phyloP scores from a whole-genome alignment of 73 alveolate species.

The Paramecium tetraurelia region DNA sequence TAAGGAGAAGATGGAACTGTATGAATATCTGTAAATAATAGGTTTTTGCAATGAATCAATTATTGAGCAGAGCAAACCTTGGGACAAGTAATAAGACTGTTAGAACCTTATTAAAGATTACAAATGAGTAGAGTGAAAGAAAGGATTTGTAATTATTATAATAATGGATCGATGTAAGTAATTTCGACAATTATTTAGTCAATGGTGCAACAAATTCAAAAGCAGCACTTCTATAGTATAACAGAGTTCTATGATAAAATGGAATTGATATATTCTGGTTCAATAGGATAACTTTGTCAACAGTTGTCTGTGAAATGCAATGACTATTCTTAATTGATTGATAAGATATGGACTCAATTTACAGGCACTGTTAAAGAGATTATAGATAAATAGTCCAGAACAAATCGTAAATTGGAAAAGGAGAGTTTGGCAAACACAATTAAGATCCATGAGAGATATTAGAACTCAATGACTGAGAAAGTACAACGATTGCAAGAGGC shows the following conservation, averaged over 20 bases:
- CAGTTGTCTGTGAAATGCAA: constrained; percentile 7
- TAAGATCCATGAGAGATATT: constrained; percentile 7
- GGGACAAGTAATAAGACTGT: background rate
- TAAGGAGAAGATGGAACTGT: constrained; percentile 54
- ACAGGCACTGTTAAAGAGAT: constrained; percentile 35
- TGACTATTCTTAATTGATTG: background rate
- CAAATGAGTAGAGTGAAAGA: constrained; percentile 26
- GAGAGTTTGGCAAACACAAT: background rate
- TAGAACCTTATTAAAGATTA: background rate
- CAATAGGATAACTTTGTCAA: background rate
- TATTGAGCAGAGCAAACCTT: background rate
- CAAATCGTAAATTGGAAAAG: constrained; percentile 18
- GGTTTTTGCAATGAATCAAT: background rate
- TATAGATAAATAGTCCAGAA: background rate
- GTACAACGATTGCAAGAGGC: background rate
- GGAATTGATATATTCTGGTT: constrained; percentile 27
- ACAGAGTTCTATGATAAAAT: constrained; percentile 6
- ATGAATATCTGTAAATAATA: background rate
- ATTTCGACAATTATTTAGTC: background rate
- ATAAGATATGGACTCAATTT: constrained; percentile 13
- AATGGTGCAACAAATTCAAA: background rate
- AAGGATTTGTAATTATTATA: background rate
- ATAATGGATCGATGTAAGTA: constrained; percentile 19
- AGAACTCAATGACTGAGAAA: background rate
- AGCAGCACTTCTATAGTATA: background rate